These are phyloP conservation scores for Cymbopogon flexuosus DNA, from an alignment of 202 grass and related monocot genomes.

Conservation along the genomic window DNA sequence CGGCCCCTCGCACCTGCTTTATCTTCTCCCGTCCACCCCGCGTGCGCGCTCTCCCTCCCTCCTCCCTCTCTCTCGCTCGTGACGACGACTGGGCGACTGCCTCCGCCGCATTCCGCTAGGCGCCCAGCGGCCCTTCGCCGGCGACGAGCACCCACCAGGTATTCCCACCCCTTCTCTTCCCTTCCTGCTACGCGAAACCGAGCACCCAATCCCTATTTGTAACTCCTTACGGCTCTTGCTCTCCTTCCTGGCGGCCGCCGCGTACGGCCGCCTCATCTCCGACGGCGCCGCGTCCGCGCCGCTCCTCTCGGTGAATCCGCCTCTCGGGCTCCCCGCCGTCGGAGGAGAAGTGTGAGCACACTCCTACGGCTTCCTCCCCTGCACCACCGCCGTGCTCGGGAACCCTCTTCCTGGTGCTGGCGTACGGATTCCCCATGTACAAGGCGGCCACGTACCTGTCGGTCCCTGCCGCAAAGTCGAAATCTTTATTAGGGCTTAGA, in stretches of 20 bases:
- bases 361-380: constrained; percentile 78
- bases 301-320: constrained; percentile 30
- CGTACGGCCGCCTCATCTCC: constrained; percentile 49
- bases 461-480: not conserved
- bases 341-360: constrained; percentile 58
- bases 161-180: not conserved
- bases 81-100: not conserved
- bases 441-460: constrained; percentile 87
- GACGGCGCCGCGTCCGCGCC: constrained; percentile 40
- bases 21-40: not conserved
- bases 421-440: constrained; percentile 87
- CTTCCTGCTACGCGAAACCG: not conserved
- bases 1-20: not conserved
- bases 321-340: constrained; percentile 15
- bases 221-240: constrained; percentile 32
- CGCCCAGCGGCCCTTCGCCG: not conserved
- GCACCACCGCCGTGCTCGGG: constrained; percentile 73
- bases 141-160: not conserved
- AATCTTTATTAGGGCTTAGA: constrained; percentile 9
- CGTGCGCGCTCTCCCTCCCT: not conserved
- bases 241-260: constrained; percentile 23
- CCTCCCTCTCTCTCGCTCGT: not conserved
- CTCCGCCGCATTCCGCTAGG: not conserved
- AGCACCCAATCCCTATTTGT: not conserved
- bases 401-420: constrained; percentile 66